Percentiles rank a stretch among this genome's conserved stretches.
phyloP scores from a whole-genome alignment of 2,329 filamentous ascomycete genomes.

The Huntiella bhutanensis region DNA sequence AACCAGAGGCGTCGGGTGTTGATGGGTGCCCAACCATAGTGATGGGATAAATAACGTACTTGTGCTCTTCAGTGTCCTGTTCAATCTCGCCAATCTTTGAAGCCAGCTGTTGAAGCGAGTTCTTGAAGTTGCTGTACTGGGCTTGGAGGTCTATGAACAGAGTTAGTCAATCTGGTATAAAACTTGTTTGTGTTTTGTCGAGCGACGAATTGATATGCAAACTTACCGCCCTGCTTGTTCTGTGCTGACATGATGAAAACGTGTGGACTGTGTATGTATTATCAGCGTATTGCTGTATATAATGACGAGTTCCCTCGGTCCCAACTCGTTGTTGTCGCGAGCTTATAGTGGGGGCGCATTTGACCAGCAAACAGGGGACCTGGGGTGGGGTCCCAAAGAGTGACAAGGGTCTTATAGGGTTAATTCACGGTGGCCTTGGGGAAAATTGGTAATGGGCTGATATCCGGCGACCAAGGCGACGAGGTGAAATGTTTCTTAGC shows the following conservation, averaged over 20 bases:
- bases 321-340: too few relatives aligned
- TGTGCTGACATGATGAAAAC: constrained; percentile 26
- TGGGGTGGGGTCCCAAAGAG: background rate
- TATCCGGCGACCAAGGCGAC: background rate
- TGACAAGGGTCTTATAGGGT: background rate
- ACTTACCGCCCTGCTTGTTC: constrained; percentile 54
- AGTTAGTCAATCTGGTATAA: constrained; percentile 8
- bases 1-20: background rate
- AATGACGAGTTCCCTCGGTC: too few relatives aligned
- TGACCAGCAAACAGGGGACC: background rate
- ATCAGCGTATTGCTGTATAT: background rate
- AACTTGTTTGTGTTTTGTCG: background rate
- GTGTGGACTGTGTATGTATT: background rate
- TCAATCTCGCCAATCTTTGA: constrained; percentile 96
- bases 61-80: constrained; percentile 94
- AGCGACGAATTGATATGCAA: background rate
- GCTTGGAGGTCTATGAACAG: constrained; percentile 48
- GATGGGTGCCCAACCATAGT: too few relatives aligned
- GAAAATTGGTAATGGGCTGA: constrained; percentile 1
- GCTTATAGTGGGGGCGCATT: background rate
- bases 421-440: background rate
- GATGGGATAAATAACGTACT: constrained; percentile 38
- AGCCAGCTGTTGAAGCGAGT: constrained; percentile 72
- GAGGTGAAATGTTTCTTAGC: background rate
- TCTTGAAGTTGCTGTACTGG: constrained; percentile 63